Percentiles rank a stretch among this genome's conserved stretches.
Evolutionary conservation across 139 green algal species (phyloP).

Genomic region (Chlamydomonas sp.): DNA sequence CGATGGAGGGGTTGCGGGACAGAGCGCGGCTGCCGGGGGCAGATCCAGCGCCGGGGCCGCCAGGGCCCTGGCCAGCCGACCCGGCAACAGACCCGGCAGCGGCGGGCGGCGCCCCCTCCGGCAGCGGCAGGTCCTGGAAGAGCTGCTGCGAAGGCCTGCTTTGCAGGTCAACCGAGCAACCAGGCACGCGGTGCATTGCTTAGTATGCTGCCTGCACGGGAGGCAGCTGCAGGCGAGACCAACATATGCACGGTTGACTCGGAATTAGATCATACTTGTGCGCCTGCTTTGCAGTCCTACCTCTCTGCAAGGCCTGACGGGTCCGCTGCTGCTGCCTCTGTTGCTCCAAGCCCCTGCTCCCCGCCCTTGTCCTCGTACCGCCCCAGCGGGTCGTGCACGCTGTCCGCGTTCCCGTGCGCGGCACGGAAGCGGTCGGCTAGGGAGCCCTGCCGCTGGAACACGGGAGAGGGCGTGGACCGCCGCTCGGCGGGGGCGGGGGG

Average conservation of each 20-base stretch:
- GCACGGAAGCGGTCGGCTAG: slow-evolving; percentile 22
- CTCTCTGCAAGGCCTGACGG: no score
- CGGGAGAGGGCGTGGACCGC: not conserved
- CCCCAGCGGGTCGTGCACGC: slow-evolving; percentile 11
- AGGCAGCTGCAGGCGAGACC: no score
- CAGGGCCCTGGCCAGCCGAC: not conserved
- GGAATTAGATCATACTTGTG: no score
- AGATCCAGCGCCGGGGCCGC: not conserved
- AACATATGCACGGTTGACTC: no score
- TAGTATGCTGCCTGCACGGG: no score
- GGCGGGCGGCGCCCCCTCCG: not conserved
- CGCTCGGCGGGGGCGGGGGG: no score
- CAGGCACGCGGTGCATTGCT: no score
- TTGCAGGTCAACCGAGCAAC: no score
- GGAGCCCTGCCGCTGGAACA: not conserved
- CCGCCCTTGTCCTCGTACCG: not conserved
- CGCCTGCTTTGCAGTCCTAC: no score
- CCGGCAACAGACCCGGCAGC: not conserved
- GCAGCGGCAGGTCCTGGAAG: no score
- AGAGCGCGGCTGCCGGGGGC: not conserved
- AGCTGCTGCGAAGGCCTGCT: no score
- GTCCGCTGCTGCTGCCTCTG: not conserved
- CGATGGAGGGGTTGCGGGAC: slow-evolving; percentile 1
- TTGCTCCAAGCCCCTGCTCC: not conserved
- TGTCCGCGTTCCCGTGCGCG: not conserved